A percentile compares a stretch with the other conserved stretches of the same genome.
Conservation (phyloP, 179 eudicot genomes). For the Heliamphora pulchella region DNA sequence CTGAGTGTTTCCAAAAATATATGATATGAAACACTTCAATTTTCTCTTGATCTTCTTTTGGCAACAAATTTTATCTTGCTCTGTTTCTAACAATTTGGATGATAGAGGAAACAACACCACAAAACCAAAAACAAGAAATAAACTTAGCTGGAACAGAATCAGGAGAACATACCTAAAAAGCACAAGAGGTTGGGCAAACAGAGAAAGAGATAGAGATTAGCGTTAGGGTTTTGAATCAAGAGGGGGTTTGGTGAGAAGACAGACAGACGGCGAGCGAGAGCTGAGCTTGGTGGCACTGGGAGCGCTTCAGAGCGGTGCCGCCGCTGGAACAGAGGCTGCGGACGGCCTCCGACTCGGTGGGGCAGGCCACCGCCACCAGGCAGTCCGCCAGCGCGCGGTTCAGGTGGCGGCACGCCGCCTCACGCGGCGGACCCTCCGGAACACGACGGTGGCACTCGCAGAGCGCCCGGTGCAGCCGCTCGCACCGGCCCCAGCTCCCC, state of each 20-base stretch:
- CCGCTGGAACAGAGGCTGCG: conserved; percentile 68
- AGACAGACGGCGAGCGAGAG: conserved; percentile 72
- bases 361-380: conserved; percentile 54
- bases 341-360: conserved; percentile 62
- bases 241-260: conserved; percentile 39
- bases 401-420: conserved; percentile 65
- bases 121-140: neutral
- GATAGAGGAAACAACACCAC: too few relatives aligned
- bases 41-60: neutral
- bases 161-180: neutral
- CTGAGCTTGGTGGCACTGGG: conserved; percentile 79
- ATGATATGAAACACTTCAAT: neutral
- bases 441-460: conserved; percentile 62
- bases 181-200: neutral
- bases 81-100: too few relatives aligned
- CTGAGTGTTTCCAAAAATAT: neutral
- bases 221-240: conserved; percentile 15
- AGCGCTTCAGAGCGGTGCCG: conserved; percentile 79
- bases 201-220: neutral
- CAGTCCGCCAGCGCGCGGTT: conserved; percentile 73
- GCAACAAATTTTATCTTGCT: too few relatives aligned
- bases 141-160: neutral
- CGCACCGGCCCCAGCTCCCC: conserved; percentile 32
- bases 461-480: conserved; percentile 49
- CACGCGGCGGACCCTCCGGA: conserved; percentile 38